Conservation (phyloP, 192 early-diverging fungal genomes). For the Coemansia sp. region DNA sequence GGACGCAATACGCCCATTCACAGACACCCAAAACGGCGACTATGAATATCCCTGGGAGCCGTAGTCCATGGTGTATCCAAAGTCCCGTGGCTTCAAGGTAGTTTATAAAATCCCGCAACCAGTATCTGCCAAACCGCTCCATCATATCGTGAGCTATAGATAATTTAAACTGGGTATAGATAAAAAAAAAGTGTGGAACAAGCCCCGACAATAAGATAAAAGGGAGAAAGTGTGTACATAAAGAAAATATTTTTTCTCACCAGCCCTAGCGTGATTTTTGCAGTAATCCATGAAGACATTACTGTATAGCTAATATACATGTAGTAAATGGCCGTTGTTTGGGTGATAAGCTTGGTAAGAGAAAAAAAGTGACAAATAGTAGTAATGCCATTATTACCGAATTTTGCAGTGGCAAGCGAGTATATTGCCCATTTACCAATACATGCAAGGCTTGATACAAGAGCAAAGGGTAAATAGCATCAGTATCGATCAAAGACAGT, state of each 20-base stretch:
- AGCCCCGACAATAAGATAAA: neutral
- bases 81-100: conserved; percentile 22
- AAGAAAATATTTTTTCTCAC: neutral
- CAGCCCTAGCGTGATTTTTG: neutral
- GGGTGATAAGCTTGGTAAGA: neutral
- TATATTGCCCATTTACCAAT: neutral
- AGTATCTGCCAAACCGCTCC: conserved; percentile 6
- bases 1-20: conserved; percentile 37
- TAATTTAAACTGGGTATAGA: neutral
- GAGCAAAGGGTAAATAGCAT: neutral
- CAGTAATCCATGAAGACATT: neutral
- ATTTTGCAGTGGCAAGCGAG: neutral
- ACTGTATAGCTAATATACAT: neutral
- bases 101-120: conserved; percentile 34
- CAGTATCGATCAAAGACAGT: neutral
- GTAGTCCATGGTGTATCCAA: conserved; percentile 16
- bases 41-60: conserved; percentile 30
- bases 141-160: conserved; percentile 5
- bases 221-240: neutral
- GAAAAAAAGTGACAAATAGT: neutral
- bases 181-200: neutral
- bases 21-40: conserved; percentile 29
- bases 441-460: neutral
- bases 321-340: neutral
- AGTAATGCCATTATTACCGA: neutral